These are phyloP conservation scores for Dothistroma pini DNA, from an alignment of 2,329 filamentous ascomycete genomes.

Conservation along the genomic window DNA sequence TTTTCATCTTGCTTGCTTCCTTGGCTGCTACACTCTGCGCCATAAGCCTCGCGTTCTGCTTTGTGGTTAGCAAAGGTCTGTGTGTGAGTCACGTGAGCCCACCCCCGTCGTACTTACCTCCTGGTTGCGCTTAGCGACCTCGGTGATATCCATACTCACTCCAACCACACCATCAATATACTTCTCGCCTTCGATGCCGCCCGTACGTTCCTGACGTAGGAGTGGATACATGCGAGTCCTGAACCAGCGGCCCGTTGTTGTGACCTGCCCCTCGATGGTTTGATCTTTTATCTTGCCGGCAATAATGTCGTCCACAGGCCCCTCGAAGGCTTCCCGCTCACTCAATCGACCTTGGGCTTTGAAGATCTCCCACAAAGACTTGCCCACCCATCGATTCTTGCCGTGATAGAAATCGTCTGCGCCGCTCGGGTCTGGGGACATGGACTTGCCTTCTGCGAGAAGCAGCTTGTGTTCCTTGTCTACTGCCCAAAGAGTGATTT, in stretches of 20 bases:
- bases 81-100: neutral
- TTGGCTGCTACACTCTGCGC: conserved; percentile 76
- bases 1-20: conserved; percentile 75
- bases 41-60: conserved; percentile 62
- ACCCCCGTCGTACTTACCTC: conserved; percentile 40
- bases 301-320: conserved; percentile 62
- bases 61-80: conserved; percentile 28
- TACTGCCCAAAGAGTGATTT: conserved; percentile 72
- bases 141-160: conserved; percentile 76
- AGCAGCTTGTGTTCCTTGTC: conserved; percentile 60
- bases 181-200: conserved; percentile 49
- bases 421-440: conserved; percentile 16
- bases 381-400: conserved; percentile 48
- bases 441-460: conserved; percentile 64
- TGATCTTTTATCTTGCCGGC: conserved; percentile 58
- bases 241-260: conserved; percentile 62
- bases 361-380: conserved; percentile 64
- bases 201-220: conserved; percentile 52
- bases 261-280: conserved; percentile 58
- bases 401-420: conserved; percentile 1
- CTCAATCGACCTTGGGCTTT: conserved; percentile 28
- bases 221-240: conserved; percentile 69
- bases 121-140: conserved; percentile 58
- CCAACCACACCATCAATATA: conserved; percentile 70
- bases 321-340: conserved; percentile 44